Percentiles rank a stretch among this genome's conserved stretches.
Conservation (phyloP, 805 yeast genomes). For the Wickerhamomyces canadensis region DNA sequence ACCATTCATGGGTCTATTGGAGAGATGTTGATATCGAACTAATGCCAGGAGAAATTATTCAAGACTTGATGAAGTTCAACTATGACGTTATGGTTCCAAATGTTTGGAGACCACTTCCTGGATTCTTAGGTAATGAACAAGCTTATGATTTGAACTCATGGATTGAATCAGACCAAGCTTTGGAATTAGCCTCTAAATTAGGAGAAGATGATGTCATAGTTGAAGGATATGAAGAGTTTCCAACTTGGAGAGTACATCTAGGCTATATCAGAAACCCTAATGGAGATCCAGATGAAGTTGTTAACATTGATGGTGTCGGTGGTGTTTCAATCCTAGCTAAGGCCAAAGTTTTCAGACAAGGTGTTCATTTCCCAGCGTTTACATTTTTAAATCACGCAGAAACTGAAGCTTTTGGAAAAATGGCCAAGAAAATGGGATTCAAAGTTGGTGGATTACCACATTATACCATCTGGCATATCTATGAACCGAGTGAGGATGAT, state of each 20-base stretch:
- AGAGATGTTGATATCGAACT: conserved; percentile 82
- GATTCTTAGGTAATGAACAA: conserved; percentile 84
- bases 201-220: conserved; percentile 83
- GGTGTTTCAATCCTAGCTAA: conserved; percentile 78
- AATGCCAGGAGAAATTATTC: conserved; percentile 72
- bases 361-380: conserved; percentile 81
- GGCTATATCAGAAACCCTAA: conserved; percentile 61
- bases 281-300: conserved; percentile 58
- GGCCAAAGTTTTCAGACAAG: conserved; percentile 69
- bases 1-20: conserved; percentile 91
- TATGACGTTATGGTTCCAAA: conserved; percentile 77
- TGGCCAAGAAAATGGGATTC: conserved; percentile 75
- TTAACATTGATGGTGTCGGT: conserved; percentile 79
- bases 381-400: conserved; percentile 83
- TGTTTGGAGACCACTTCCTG: conserved; percentile 97
- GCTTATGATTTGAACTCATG: conserved; percentile 96
- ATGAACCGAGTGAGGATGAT: conserved; percentile 86
- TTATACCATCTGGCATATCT: conserved; percentile 86
- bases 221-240: conserved; percentile 83
- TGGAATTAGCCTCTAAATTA: conserved; percentile 56
- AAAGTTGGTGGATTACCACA: conserved; percentile 85
- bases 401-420: conserved; percentile 82
- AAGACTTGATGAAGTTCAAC: conserved; percentile 63
- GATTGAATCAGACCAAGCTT: conserved; percentile 81
- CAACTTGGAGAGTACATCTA: conserved; percentile 79